These are phyloP conservation scores for Stromatinia cepivora DNA, from an alignment of 2,329 filamentous ascomycete species.

Conservation along the genomic window DNA sequence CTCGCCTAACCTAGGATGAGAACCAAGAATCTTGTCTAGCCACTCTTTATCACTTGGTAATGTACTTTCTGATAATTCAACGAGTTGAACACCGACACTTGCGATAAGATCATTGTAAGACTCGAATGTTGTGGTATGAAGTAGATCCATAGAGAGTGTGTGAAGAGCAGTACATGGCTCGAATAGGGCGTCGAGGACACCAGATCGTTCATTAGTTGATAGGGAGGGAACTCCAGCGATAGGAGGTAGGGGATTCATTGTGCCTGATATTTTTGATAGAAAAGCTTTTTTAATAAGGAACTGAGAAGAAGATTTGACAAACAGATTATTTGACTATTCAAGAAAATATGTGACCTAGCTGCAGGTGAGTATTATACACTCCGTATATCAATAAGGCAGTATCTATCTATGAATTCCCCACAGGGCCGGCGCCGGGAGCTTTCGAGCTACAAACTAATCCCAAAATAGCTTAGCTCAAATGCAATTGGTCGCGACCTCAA, in stretches of 20 bases:
- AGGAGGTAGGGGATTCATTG: conserved; percentile 52
- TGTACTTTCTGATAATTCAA: conserved; percentile 54
- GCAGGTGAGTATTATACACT: neutral
- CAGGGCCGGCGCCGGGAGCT: conserved; percentile 21
- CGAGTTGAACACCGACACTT: conserved; percentile 63
- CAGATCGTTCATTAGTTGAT: conserved; percentile 54
- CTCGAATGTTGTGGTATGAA: conserved; percentile 59
- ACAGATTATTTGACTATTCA: neutral
- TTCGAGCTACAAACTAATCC: conserved; percentile 1
- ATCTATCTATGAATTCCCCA: neutral
- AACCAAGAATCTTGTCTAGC: conserved; percentile 72
- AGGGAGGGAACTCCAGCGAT: conserved; percentile 57
- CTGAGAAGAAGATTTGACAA: neutral
- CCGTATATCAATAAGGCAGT: neutral
- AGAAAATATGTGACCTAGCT: neutral
- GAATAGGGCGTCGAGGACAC: conserved; percentile 75
- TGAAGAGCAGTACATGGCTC: conserved; percentile 78
- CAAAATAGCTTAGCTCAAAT: conserved; percentile 2
- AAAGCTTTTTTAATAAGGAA: neutral
- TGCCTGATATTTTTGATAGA: neutral
- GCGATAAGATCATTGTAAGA: conserved; percentile 71
- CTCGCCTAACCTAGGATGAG: conserved; percentile 81
- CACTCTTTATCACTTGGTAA: conserved; percentile 53
- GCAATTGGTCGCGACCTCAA: conserved; percentile 23
- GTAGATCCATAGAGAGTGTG: conserved; percentile 65